Evolutionary conservation across 2,329 filamentous ascomycete species (phyloP).

Genomic region (Penicillium sp.): DNA sequence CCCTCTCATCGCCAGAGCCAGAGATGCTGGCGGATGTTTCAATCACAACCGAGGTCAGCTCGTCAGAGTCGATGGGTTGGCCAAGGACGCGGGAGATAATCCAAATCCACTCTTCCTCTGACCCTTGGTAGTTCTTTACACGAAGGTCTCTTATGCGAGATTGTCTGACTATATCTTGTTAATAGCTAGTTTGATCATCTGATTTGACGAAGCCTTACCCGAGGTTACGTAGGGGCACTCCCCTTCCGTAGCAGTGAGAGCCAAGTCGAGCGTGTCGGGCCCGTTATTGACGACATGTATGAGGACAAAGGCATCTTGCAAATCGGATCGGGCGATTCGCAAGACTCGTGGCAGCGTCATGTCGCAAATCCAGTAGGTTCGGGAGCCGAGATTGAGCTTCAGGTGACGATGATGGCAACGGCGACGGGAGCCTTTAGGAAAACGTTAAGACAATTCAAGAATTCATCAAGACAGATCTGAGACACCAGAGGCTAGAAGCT

Average conservation of each 20-base stretch:
- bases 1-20: conserved; percentile 26
- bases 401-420: neutral
- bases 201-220: conserved; percentile 31
- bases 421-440: neutral
- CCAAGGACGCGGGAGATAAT: conserved; percentile 38
- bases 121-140: conserved; percentile 44
- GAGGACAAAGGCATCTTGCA: conserved; percentile 44
- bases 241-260: conserved; percentile 58
- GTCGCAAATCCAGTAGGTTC: neutral
- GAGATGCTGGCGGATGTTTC: conserved; percentile 33
- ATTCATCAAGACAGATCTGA: too few species aligned
- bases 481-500: too few species aligned
- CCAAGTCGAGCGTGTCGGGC: conserved; percentile 50
- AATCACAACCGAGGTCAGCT: conserved; percentile 25
- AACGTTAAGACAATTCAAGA: too few species aligned
- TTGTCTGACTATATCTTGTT: conserved; percentile 34
- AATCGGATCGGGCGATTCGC: conserved; percentile 50
- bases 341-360: conserved; percentile 40
- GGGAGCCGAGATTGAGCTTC: neutral
- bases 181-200: conserved; percentile 12
- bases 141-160: conserved; percentile 37
- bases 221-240: conserved; percentile 52
- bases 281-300: conserved; percentile 46
- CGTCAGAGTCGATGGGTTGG: conserved; percentile 20
- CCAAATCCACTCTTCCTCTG: conserved; percentile 42